A percentile compares a stretch with the other conserved stretches of the same genome.
Evolutionary conservation across 1,284 basidiomycete species (phyloP).

Genomic region (Sanguinoderma infundibulare): DNA sequence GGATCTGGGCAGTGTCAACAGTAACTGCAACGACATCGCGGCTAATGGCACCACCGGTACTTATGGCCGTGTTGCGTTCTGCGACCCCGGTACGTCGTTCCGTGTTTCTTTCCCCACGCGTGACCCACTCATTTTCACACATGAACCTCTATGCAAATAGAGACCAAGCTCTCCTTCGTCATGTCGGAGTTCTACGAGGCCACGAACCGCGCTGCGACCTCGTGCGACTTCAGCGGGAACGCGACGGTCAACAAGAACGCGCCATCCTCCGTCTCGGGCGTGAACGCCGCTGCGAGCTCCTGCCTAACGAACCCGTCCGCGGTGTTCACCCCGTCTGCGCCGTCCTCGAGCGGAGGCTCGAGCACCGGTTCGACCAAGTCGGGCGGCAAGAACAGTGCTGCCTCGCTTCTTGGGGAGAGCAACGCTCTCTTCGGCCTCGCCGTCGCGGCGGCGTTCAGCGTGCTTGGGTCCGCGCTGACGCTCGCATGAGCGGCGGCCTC

Average conservation of each 20-base stretch:
- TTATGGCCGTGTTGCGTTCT: conserved; percentile 79
- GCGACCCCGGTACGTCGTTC: conserved; percentile 67
- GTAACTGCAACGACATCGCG: conserved; percentile 71
- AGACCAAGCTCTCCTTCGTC: conserved; percentile 81
- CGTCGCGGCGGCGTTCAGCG: conserved; percentile 39
- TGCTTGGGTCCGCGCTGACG: conserved; percentile 35
- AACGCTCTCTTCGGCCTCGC: conserved; percentile 48
- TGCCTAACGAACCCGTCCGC: conserved; percentile 75
- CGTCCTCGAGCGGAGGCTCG: conserved; percentile 37
- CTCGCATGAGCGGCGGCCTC: conserved; percentile 28
- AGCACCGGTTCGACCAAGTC: conserved; percentile 27
- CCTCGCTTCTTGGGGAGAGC: conserved; percentile 32
- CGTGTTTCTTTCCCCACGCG: background rate
- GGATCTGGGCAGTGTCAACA: conserved; percentile 64
- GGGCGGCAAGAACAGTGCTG: conserved; percentile 6
- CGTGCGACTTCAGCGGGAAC: conserved; percentile 84
- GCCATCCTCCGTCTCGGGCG: conserved; percentile 56
- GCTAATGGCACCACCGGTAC: conserved; percentile 75
- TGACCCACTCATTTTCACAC: background rate
- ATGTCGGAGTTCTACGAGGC: conserved; percentile 83
- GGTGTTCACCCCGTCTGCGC: conserved; percentile 68
- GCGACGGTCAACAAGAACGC: conserved; percentile 73
- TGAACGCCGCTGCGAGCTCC: conserved; percentile 65
- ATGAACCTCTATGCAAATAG: conserved; percentile 40
- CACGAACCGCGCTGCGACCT: conserved; percentile 57